Percentiles rank a stretch among this genome's conserved stretches.
Conservation (phyloP, 345 rosid genomes). For the Camelina laxa region DNA sequence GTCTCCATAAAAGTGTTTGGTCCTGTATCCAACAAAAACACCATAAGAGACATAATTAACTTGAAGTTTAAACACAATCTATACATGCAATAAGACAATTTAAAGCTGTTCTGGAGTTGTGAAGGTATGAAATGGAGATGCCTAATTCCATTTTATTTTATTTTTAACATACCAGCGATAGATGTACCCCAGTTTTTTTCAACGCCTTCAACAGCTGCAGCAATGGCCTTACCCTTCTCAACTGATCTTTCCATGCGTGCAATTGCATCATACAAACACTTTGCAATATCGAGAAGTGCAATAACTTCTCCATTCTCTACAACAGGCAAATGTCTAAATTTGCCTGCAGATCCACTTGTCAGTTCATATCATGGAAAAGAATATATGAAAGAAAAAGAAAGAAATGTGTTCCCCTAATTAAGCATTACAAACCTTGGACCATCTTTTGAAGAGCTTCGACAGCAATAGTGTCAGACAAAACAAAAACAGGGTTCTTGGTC, state of each 20-base stretch:
- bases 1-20: slow-evolving; percentile 84
- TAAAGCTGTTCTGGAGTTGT: neutral
- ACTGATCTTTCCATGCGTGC: slow-evolving; percentile 98
- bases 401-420: slow-evolving; percentile 5
- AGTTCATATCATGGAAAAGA: slow-evolving; percentile 8
- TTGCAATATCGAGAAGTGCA: slow-evolving; percentile 94
- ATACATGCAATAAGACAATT: neutral
- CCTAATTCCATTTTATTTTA: neutral
- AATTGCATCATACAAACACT: slow-evolving; percentile 98
- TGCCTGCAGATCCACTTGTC: slow-evolving; percentile 60
- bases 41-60: neutral
- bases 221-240: slow-evolving; percentile 97
- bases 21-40: slow-evolving; percentile 49
- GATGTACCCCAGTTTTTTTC: slow-evolving; percentile 91
- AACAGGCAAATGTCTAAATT: slow-evolving; percentile 97
- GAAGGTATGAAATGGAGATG: neutral
- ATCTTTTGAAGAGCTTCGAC: slow-evolving; percentile 98
- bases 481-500: slow-evolving; percentile 95
- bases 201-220: slow-evolving; percentile 99
- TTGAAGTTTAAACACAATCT: neutral
- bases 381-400: slow-evolving; percentile 5
- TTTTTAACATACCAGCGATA: slow-evolving; percentile 59
- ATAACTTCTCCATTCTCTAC: slow-evolving; percentile 99
- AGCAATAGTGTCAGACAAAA: slow-evolving; percentile 91
- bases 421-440: slow-evolving; percentile 83